Base-by-base conservation (phyloP, 2,329 filamentous ascomycete species). In the Verticillium nonalfalfae region DNA sequence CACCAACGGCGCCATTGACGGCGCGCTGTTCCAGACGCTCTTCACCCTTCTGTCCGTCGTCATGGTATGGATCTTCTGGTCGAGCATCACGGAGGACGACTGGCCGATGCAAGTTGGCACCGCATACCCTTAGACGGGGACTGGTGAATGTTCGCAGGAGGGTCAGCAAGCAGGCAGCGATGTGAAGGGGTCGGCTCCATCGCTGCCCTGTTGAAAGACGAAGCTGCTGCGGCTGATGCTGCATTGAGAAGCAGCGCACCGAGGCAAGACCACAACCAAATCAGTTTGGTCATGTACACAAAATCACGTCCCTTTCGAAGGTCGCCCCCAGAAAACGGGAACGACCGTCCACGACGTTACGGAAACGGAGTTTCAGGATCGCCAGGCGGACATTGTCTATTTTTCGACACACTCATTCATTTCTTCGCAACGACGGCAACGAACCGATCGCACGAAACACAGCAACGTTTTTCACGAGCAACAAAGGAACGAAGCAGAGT, bases 61-160 rank as follows among this genome's bases (percentile, higher is more conserved):
- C 18, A 86, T 86, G 76, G 78, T 97, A 66, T 99, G 95, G 93
- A 76, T 91, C 61, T 99, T 99, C 81, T 99, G 95, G 95, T 96
- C 93, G 56, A 97, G 93, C 78, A 99, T 99, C 70, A 99, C 95
- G 15, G 95, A 99, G 77, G 95, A 99, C 71, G 94, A 97, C 79
- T 99, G 95, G 95, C 92, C 93, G 18, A 83, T 84, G 75, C 78
- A 81, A 38, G 75, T 74, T 10, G 73, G 74, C 60, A 72, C 67
- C 56, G 67, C 75, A 59, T 83, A 83, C 66, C 75, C 62, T 50
- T 68, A 66, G 59, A 36, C 18, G 33, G 26, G 54, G 33, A 11
- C 11, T n/a, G 45, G n/a, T 36, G 33, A 31, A 26, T 15, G n/a
- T 33, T 15, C 55, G 55, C 55, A 35, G 33, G 55, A 57, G 55